Percentiles rank a stretch among this genome's conserved stretches.
These are phyloP conservation scores for Staphylotrichum tortipilum DNA, from an alignment of 495 filamentous ascomycete genomes.

Conservation along the genomic window DNA sequence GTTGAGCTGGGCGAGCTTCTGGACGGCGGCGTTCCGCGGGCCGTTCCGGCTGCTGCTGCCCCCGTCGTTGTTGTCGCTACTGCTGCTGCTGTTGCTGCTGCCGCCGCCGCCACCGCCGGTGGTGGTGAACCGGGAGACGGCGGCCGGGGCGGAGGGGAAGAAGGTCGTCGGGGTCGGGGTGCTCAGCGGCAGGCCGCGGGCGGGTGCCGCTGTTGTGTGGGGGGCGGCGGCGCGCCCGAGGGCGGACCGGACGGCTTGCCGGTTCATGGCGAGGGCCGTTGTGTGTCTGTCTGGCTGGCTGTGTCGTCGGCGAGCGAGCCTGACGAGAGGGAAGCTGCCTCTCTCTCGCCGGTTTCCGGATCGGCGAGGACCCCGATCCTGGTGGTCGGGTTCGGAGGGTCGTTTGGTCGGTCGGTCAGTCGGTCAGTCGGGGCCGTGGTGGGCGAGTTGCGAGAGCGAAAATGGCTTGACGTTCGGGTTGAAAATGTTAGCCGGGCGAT, in stretches of 20 bases:
- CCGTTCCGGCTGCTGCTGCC: constrained; percentile 3
- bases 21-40: constrained; percentile 14
- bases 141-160: constrained; percentile 14
- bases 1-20: constrained; percentile 14
- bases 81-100: not conserved
- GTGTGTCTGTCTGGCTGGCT: not conserved
- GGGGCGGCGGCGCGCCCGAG: constrained; percentile 16
- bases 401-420: not conserved
- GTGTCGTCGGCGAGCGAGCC: not conserved
- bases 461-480: constrained; percentile 4
- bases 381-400: no score
- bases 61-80: constrained; percentile 2
- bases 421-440: not conserved
- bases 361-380: no score
- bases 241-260: constrained; percentile 20
- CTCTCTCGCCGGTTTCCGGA: no score
- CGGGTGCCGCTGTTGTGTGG: no score
- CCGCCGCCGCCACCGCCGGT: no score
- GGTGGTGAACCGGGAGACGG: constrained; percentile 4
- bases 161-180: constrained; percentile 3
- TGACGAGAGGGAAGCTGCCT: no score
- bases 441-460: no score
- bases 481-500: constrained; percentile 13
- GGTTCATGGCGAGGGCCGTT: constrained; percentile 15
- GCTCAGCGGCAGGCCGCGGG: not conserved